Evolutionary conservation across 2,329 filamentous ascomycete species (phyloP), one percentile per base, ranked within the genome.

Genomic region (Venturia nashicola): DNA sequence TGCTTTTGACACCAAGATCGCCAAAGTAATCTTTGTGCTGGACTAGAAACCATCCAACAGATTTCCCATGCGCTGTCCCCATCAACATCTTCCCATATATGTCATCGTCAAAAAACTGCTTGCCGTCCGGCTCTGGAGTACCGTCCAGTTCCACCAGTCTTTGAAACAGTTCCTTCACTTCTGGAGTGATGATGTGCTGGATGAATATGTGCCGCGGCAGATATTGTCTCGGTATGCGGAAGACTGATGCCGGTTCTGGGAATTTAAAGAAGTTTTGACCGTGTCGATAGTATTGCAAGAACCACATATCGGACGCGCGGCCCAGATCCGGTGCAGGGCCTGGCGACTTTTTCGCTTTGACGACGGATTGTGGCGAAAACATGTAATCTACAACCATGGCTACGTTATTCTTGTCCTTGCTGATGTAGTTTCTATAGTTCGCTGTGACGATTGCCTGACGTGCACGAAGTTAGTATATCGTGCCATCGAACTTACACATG

Each of bases 21-120:
- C 59, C 55, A 59, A 59, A 59, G 34, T 59, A 23, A 39, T 59
- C 55, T 59, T 59, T 39, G n/a, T 39, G 55, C 39, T 59, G 55
- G n/a, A 59, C 11, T n/a, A 59, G 39, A 14, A 59, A 59, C 34
- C 36, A 46, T 12, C 27, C n/a, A 20, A 43, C 27, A 18, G 27
- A 39, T 27, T 44, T 46, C 34, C 39, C 59, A 46, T 43, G 59
- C 36, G 36, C 59, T 4, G 39, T 61, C 3, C 27, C 59, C 43
- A 61, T 39, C 59, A 61, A 27, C 46, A 51, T 51, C 46, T 14
- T 51, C 9, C 20, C 20, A 5, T 59, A 18, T 32, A 5, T 8
- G 32, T 32, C 39, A 11, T n/a, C 20, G 20, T 4, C 11, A 27
- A 27, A 1, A 16, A 14, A 51, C 6, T 51, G 20, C 46, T 51